Conservation (phyloP, 371 early-diverging fungal genomes). For the Mucor ambiguus region DNA sequence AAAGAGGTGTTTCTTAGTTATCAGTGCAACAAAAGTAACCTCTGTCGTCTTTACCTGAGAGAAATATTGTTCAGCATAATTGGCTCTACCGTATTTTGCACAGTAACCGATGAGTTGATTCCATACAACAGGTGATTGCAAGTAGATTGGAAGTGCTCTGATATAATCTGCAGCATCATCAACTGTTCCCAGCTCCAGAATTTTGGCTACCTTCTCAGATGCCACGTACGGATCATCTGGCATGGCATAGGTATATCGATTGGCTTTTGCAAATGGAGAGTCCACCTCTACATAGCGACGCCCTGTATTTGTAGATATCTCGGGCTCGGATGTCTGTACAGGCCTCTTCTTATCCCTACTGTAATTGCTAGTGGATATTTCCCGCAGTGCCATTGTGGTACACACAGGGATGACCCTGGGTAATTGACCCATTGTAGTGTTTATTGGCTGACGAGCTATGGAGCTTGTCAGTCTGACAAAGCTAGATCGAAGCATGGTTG, state of each 20-base stretch:
- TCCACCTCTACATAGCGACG: constrained; percentile 24
- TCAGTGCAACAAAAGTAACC: neutral
- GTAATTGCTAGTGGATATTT: neutral
- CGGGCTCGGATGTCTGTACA: neutral
- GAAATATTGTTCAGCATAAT: constrained; percentile 23
- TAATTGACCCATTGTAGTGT: neutral
- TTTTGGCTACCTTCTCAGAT: constrained; percentile 14
- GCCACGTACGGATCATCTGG: constrained; percentile 32
- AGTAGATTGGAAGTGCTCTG: constrained; percentile 18
- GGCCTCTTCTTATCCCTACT: neutral
- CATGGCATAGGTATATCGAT: constrained; percentile 20
- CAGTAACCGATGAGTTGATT: constrained; percentile 31
- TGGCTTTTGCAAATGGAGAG: constrained; percentile 20
- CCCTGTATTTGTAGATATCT: neutral
- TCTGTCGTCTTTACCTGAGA: constrained; percentile 17
- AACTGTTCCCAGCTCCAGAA: constrained; percentile 18
- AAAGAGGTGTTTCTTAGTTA: neutral
- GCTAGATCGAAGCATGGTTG: neutral
- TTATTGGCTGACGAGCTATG: neutral
- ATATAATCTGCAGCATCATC: constrained; percentile 28
- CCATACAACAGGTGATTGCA: constrained; percentile 33
- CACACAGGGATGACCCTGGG: neutral
- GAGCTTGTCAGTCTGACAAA: neutral
- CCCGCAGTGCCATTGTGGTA: neutral
- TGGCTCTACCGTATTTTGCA: constrained; percentile 23